Conservation (phyloP, 2,329 filamentous ascomycete genomes). For the Mariannaea elegans region DNA sequence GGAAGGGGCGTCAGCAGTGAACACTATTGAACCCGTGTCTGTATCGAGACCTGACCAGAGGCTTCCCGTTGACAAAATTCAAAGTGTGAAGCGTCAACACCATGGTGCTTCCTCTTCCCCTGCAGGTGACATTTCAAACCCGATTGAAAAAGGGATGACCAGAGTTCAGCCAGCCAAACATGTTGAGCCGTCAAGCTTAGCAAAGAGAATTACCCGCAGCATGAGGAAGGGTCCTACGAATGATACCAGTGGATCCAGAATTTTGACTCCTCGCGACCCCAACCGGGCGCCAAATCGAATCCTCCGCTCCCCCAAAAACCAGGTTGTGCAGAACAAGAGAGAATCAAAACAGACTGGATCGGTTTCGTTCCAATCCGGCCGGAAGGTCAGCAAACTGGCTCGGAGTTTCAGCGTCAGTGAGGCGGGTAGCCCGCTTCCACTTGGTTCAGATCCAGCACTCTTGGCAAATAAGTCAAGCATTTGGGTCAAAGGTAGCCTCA, state of each 20-base stretch:
- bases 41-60: background rate
- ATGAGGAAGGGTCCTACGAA: background rate
- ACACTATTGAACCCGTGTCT: background rate
- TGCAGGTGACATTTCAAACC: background rate
- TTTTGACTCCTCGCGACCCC: constrained; percentile 12
- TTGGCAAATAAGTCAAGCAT: background rate
- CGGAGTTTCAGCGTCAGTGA: constrained; percentile 41
- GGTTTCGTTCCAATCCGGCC: background rate
- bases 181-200: background rate
- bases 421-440: constrained; percentile 39
- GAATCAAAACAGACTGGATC: background rate
- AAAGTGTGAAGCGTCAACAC: background rate
- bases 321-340: background rate
- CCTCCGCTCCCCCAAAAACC: background rate
- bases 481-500: background rate
- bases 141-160: background rate
- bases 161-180: background rate
- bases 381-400: constrained; percentile 24
- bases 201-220: constrained; percentile 6
- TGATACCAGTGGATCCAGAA: background rate
- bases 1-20: background rate
- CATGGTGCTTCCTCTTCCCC: background rate
- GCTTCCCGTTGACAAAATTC: too few species aligned
- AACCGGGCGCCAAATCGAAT: background rate
- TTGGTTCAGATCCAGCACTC: constrained; percentile 2